phyloP scores from a whole-genome alignment of 257 asterid genomes.

The Forsythia viridissima region DNA sequence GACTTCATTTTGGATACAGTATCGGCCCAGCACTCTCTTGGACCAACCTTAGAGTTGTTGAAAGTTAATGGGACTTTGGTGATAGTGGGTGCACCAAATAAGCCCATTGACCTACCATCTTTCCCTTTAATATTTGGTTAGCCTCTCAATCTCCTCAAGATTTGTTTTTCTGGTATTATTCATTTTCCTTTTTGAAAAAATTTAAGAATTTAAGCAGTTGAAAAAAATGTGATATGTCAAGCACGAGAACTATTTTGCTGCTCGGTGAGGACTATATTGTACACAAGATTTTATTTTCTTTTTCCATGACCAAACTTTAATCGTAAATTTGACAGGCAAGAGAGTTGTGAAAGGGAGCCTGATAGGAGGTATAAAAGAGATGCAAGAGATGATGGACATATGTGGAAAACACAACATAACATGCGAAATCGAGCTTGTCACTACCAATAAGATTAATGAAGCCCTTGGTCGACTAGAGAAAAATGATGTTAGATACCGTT shows the following conservation, averaged over 20 bases:
- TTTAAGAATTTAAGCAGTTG: too few species aligned
- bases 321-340: conserved; percentile 43
- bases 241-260: too few species aligned
- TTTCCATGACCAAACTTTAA: neutral
- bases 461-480: conserved; percentile 63
- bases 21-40: conserved; percentile 73
- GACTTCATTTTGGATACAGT: conserved; percentile 78
- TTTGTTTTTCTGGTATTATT: neutral
- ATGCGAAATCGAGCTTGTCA: conserved; percentile 68
- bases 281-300: too few species aligned
- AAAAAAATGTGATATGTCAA: too few species aligned
- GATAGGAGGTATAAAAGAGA: conserved; percentile 76
- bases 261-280: too few species aligned
- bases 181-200: neutral
- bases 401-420: conserved; percentile 70
- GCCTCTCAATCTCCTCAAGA: neutral
- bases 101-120: conserved; percentile 79
- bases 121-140: conserved; percentile 75
- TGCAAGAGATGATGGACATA: conserved; percentile 79
- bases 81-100: conserved; percentile 79
- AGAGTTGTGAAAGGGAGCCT: conserved; percentile 85
- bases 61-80: conserved; percentile 74
- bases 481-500: conserved; percentile 85
- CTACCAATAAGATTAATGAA: conserved; percentile 47
- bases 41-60: conserved; percentile 59